These are phyloP conservation scores for Zasmidium cellare DNA, from an alignment of 2,329 filamentous ascomycete genomes.

Conservation along the genomic window DNA sequence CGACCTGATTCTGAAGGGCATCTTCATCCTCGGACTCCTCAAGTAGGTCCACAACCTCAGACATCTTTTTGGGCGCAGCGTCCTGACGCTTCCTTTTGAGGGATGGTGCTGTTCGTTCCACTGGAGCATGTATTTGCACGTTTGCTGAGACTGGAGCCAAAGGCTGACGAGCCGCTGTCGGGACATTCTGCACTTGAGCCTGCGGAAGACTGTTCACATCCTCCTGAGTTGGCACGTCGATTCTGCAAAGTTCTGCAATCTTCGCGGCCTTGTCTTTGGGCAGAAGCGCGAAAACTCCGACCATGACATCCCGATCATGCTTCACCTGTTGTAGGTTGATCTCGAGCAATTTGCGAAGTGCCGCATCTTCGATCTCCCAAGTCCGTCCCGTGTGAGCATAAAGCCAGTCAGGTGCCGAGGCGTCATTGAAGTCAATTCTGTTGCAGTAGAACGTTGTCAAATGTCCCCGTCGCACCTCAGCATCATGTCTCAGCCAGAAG, in stretches of 20 bases:
- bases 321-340: background rate
- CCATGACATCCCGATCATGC: background rate
- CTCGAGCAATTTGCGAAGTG: background rate
- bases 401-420: no score
- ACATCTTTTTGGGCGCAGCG: background rate
- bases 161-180: background rate
- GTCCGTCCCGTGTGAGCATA: background rate
- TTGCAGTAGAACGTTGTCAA: background rate
- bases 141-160: slow-evolving; percentile 9
- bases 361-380: no score
- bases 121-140: background rate
- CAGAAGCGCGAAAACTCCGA: background rate
- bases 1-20: slow-evolving; percentile 9
- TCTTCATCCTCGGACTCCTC: slow-evolving; percentile 17
- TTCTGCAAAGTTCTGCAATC: background rate
- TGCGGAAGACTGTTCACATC: background rate
- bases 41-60: slow-evolving; percentile 2
- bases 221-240: background rate
- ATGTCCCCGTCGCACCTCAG: background rate
- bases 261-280: background rate
- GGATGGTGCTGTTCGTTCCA: background rate
- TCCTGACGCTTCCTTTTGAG: slow-evolving; percentile 5
- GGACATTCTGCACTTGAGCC: no score
- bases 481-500: slow-evolving; percentile 4
- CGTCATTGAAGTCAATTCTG: no score